Percentiles rank a stretch among this genome's conserved stretches.
Conservation (phyloP, 1,284 basidiomycete genomes). For the Boletellus sp. region DNA sequence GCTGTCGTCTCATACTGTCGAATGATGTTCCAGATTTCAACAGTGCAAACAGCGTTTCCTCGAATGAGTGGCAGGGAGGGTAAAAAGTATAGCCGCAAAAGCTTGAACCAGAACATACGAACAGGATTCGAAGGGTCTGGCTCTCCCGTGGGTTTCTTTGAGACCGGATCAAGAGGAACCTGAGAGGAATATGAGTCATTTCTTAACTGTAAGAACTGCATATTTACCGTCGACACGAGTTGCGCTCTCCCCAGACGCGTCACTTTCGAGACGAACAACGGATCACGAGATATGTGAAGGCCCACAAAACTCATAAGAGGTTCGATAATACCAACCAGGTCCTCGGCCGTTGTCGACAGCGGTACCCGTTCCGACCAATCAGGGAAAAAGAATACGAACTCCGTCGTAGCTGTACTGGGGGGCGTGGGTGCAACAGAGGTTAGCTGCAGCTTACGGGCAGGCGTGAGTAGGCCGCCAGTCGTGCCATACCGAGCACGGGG, state of each 20-base stretch:
- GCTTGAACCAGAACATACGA: constrained; percentile 74
- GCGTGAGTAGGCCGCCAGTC: constrained; percentile 48
- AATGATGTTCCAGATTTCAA: constrained; percentile 87
- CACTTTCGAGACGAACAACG: constrained; percentile 59
- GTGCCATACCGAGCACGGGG: constrained; percentile 61
- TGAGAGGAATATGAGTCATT: constrained; percentile 24
- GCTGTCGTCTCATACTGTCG: constrained; percentile 72
- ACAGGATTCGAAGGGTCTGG: constrained; percentile 54
- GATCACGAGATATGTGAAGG: constrained; percentile 71
- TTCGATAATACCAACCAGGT: constrained; percentile 70
- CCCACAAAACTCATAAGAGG: constrained; percentile 76
- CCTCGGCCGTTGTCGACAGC: constrained; percentile 58
- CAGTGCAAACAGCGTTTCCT: constrained; percentile 81
- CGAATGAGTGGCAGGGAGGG: constrained; percentile 85
- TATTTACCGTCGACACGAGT: constrained; percentile 41
- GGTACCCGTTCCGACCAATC: constrained; percentile 76
- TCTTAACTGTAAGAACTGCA: constrained; percentile 29
- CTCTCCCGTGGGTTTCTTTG: constrained; percentile 52
- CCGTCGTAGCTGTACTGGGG: constrained; percentile 62
- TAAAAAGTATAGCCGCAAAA: constrained; percentile 79
- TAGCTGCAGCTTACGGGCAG: constrained; percentile 55
- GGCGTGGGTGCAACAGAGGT: constrained; percentile 75
- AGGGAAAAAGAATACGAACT: constrained; percentile 89
- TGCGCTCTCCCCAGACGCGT: constrained; percentile 55
- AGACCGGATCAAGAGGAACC: constrained; percentile 49